These are phyloP conservation scores for Teratosphaeria destructans DNA, from an alignment of 2,329 filamentous ascomycete species.

Conservation along the genomic window DNA sequence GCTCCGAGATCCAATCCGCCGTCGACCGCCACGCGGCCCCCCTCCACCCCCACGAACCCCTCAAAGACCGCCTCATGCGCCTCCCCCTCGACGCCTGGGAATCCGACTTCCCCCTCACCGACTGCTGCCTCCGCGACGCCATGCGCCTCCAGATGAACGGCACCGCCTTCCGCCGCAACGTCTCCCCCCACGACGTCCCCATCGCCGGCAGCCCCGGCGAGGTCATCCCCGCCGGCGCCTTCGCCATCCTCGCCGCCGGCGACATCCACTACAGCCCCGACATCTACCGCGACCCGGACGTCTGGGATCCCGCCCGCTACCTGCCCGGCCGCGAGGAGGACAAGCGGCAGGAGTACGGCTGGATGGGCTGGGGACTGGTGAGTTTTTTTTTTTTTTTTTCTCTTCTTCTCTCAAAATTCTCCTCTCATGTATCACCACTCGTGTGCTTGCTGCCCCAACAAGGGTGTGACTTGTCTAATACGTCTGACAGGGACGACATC, in stretches of 20 bases:
- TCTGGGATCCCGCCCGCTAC: constrained; percentile 44
- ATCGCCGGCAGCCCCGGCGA: constrained; percentile 33
- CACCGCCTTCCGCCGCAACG: constrained; percentile 43
- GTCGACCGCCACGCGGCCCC: constrained; percentile 33
- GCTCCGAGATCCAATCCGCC: constrained; percentile 38
- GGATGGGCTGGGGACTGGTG: constrained; percentile 22
- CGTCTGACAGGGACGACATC: constrained; percentile 25
- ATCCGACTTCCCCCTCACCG: constrained; percentile 42
- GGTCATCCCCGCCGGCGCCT: constrained; percentile 41
- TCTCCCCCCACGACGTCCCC: constrained; percentile 34
- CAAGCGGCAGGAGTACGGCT: constrained; percentile 29
- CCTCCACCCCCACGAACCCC: constrained; percentile 19
- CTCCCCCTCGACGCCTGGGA: constrained; percentile 47
- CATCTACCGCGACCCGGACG: constrained; percentile 39
- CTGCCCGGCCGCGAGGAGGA: constrained; percentile 39
- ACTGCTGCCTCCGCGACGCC: constrained; percentile 43
- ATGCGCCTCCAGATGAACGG: constrained; percentile 43
- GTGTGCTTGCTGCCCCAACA: too few species aligned
- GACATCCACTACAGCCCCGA: constrained; percentile 40
- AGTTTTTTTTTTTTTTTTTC: too few species aligned
- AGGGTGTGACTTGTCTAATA: too few species aligned
- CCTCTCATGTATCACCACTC: too few species aligned
- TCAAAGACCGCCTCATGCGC: constrained; percentile 30
- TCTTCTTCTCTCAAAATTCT: too few species aligned
- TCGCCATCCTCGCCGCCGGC: constrained; percentile 36